Evolutionary conservation across 768 basidiomycete genomes (phyloP).

Genomic region (Leccinellum rugosiceps): DNA sequence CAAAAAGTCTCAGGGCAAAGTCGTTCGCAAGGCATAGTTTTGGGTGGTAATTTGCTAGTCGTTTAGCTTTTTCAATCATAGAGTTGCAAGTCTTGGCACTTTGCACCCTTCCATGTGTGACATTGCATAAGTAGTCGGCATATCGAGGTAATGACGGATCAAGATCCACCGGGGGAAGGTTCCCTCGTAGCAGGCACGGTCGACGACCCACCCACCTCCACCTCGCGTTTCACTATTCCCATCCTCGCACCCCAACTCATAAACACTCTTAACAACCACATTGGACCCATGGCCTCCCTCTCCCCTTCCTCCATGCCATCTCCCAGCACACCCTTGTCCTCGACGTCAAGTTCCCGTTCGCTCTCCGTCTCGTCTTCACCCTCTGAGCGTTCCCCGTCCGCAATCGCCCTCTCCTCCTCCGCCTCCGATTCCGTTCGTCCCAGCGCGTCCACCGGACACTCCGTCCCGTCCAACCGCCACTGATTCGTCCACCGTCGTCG

Average conservation of each 20-base stretch:
- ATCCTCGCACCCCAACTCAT: slow-evolving; percentile 73
- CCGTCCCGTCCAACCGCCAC: slow-evolving; percentile 63
- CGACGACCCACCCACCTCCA: slow-evolving; percentile 16
- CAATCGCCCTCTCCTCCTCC: slow-evolving; percentile 56
- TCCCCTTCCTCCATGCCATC: slow-evolving; percentile 39
- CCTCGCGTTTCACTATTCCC: slow-evolving; percentile 37
- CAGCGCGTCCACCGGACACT: slow-evolving; percentile 59
- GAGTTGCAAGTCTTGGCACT: slow-evolving; percentile 4
- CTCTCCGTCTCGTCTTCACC: slow-evolving; percentile 29
- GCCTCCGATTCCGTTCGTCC: slow-evolving; percentile 77
- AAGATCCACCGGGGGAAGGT: slow-evolving; percentile 17
- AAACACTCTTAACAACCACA: slow-evolving; percentile 76
- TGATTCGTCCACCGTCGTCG: slow-evolving; percentile 40
- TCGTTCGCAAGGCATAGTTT: slow-evolving; percentile 32
- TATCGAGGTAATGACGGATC: slow-evolving; percentile 13
- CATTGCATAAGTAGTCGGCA: not conserved
- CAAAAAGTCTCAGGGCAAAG: slow-evolving; percentile 68
- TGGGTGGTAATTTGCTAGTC: slow-evolving; percentile 1
- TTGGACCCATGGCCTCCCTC: slow-evolving; percentile 59
- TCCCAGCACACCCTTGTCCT: slow-evolving; percentile 8
- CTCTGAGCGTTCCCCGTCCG: slow-evolving; percentile 30
- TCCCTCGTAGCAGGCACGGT: slow-evolving; percentile 15
- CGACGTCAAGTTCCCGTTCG: slow-evolving; percentile 26
- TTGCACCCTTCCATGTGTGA: slow-evolving; percentile 13
- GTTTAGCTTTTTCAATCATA: slow-evolving; percentile 8